Conservation (phyloP, 495 filamentous ascomycete species). For the Penicillium chermesinum region DNA sequence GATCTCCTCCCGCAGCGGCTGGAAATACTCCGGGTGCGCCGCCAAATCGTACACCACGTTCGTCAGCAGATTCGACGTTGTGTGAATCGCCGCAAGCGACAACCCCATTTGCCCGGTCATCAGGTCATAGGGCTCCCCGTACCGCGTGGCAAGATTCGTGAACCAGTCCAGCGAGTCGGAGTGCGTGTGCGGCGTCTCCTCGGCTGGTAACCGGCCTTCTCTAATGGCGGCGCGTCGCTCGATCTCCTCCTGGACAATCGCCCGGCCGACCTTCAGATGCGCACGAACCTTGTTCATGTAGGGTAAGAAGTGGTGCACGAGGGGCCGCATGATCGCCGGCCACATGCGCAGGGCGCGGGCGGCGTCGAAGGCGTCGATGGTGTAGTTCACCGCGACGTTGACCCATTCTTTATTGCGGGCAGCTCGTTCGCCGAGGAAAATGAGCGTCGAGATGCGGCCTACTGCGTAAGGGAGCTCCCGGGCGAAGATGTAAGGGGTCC, state of each 20-base stretch:
- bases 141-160: constrained; percentile 20
- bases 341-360: constrained; percentile 28
- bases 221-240: constrained; percentile 20
- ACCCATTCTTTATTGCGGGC: constrained; percentile 54
- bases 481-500: constrained; percentile 27
- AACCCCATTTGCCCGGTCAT: constrained; percentile 27
- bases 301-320: constrained; percentile 37
- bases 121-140: constrained; percentile 13
- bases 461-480: constrained; percentile 40
- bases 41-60: constrained; percentile 41
- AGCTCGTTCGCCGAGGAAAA: constrained; percentile 52
- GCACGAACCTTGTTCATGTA: constrained; percentile 22
- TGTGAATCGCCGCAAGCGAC: constrained; percentile 44
- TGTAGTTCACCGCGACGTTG: constrained; percentile 52
- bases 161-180: constrained; percentile 36
- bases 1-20: constrained; percentile 36
- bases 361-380: constrained; percentile 44
- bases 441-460: constrained; percentile 51
- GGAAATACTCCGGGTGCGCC: constrained; percentile 32
- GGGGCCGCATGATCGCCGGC: constrained; percentile 31
- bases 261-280: constrained; percentile 18
- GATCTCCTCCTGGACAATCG: constrained; percentile 32
- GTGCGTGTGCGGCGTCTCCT: constrained; percentile 16
- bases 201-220: constrained; percentile 20
- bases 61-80: constrained; percentile 35